A percentile compares a stretch with the other conserved stretches of the same genome.
These are phyloP conservation scores for Maudiozyma barnettii DNA, from an alignment of 805 yeast species.

Conservation along the genomic window DNA sequence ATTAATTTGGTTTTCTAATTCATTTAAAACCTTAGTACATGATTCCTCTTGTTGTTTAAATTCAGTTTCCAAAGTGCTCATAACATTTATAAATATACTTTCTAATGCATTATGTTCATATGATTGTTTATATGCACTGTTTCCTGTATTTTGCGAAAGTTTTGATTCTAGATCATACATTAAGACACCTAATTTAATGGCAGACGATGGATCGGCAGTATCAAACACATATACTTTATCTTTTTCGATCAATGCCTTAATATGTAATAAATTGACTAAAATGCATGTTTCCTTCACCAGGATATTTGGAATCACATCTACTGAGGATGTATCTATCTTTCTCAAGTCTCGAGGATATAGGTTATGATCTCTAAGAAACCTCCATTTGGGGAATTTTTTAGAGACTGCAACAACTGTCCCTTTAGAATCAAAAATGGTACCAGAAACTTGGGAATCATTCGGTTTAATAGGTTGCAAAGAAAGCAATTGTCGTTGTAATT, in stretches of 20 bases:
- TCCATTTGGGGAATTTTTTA: constrained; percentile 67
- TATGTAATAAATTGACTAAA: constrained; percentile 72
- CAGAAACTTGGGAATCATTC: constrained; percentile 45
- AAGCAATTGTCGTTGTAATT: constrained; percentile 9
- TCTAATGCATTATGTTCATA: constrained; percentile 82
- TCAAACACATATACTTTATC: constrained; percentile 81
- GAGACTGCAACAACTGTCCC: constrained; percentile 77
- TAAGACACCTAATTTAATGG: constrained; percentile 61
- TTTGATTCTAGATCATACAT: constrained; percentile 79
- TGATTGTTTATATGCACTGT: constrained; percentile 33
- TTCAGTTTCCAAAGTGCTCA: constrained; percentile 71
- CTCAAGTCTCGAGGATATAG: constrained; percentile 81
- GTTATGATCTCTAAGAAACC: constrained; percentile 62
- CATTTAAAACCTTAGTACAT: constrained; percentile 57
- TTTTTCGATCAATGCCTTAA: constrained; percentile 78
- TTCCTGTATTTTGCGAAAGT: constrained; percentile 28
- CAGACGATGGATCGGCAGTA: constrained; percentile 42
- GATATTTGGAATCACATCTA: constrained; percentile 84
- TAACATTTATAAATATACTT: constrained; percentile 69
- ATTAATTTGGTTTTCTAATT: constrained; percentile 71
- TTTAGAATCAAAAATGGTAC: constrained; percentile 67
- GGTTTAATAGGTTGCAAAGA: constrained; percentile 32
- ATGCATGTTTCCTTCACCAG: constrained; percentile 71
- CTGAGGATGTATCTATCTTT: constrained; percentile 61
- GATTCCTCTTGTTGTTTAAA: constrained; percentile 45